Evolutionary conservation across 331 rosid genomes (phyloP).

Genomic region (Quercus phellos): DNA sequence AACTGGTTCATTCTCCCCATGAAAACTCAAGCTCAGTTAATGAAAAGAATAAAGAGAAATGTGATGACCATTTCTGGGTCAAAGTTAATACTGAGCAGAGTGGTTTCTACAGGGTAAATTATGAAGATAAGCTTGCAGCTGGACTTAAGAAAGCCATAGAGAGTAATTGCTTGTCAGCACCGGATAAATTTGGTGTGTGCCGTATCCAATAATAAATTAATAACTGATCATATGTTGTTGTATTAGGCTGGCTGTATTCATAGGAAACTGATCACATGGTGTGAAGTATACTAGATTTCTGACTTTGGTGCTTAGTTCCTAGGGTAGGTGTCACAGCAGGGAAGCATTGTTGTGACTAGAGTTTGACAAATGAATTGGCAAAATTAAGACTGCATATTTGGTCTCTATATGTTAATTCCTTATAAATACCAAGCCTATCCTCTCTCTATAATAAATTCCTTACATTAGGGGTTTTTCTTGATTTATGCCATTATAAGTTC

Average conservation of each 20-base stretch:
- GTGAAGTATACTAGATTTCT: neutral
- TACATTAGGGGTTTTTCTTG: neutral
- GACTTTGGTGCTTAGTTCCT: neutral
- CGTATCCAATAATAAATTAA: neutral
- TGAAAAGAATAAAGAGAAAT: conserved; percentile 15
- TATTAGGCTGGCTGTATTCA: neutral
- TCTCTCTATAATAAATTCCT: neutral
- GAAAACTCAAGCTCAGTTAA: conserved; percentile 12
- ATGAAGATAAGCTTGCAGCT: too few species aligned
- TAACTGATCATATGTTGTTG: neutral
- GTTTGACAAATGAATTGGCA: neutral
- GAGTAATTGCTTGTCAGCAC: conserved; percentile 45
- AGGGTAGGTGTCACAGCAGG: neutral
- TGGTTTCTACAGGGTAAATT: too few species aligned
- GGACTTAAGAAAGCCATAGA: neutral
- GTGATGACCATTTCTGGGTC: conserved; percentile 43
- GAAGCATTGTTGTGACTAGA: neutral
- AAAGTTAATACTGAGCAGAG: too few species aligned
- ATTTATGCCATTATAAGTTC: neutral
- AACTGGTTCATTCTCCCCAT: conserved; percentile 23
- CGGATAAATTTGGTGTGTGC: conserved; percentile 57
- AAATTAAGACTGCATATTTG: neutral
- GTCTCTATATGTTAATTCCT: neutral
- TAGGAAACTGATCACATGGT: neutral
- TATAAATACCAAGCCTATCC: neutral